A percentile compares a stretch with the other conserved stretches of the same genome.
phyloP scores from a whole-genome alignment of 257 asterid species.

The Misopates orontium region DNA sequence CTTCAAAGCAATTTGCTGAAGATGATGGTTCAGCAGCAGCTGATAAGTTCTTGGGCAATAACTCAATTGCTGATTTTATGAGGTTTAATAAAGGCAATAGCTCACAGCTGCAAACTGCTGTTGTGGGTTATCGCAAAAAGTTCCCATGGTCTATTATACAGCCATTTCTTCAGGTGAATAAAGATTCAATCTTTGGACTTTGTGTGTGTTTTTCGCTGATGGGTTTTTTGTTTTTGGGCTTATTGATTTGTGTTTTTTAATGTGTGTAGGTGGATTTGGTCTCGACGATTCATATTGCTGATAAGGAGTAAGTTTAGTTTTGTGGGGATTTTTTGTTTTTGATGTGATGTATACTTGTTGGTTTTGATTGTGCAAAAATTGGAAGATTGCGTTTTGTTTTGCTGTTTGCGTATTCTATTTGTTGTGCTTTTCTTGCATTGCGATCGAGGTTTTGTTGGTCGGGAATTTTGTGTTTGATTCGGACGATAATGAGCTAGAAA shows the following conservation, averaged over 20 bases:
- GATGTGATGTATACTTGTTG: neutral
- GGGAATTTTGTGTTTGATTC: neutral
- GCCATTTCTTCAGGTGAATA: constrained; percentile 73
- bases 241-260: constrained; percentile 18
- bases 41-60: constrained; percentile 61
- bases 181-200: neutral
- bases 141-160: constrained; percentile 91
- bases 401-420: neutral
- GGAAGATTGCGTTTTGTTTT: neutral
- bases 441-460: neutral
- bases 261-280: constrained; percentile 85
- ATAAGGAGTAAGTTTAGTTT: constrained; percentile 69
- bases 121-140: constrained; percentile 79
- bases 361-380: neutral
- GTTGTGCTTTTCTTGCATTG: neutral
- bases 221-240: neutral
- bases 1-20: constrained; percentile 29
- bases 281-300: constrained; percentile 96
- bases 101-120: constrained; percentile 88
- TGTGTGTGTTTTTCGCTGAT: neutral
- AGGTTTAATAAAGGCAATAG: constrained; percentile 54
- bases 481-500: constrained; percentile 1
- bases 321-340: neutral
- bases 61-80: constrained; percentile 94
- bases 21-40: constrained; percentile 44